A percentile compares a stretch with the other conserved stretches of the same genome.
Conservation (phyloP, 352 stramenopile species). For the Chrysophaeum taylorii region DNA sequence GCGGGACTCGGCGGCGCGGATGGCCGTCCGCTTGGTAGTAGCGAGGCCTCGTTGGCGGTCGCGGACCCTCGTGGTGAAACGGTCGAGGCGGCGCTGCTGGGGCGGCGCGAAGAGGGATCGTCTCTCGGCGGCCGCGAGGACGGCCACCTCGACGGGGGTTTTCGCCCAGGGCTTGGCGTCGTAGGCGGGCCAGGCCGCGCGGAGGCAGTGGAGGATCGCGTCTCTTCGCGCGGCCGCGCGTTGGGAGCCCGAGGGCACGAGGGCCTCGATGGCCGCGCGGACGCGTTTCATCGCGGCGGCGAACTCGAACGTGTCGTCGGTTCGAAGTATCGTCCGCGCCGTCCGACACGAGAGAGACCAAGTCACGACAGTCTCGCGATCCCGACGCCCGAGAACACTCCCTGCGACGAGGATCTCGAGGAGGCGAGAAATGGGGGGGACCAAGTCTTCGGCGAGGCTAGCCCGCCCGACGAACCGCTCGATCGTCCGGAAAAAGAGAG, state of each 20-base stretch:
- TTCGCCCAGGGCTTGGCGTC: constrained; percentile 5
- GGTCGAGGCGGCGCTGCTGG: constrained; percentile 2
- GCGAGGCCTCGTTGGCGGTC: neutral
- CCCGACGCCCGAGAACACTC: neutral
- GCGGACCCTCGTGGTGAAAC: neutral
- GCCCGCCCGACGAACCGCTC: neutral
- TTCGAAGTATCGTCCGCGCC: neutral
- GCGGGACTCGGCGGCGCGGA: neutral
- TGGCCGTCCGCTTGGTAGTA: neutral
- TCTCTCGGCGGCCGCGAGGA: neutral
- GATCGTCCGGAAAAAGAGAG: neutral
- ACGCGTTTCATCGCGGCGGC: neutral
- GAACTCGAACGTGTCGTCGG: constrained; percentile 13
- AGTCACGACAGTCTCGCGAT: neutral
- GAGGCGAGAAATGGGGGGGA: neutral
- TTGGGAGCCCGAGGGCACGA: neutral
- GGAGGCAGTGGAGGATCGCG: constrained; percentile 10
- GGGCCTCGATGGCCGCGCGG: neutral
- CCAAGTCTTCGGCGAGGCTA: neutral
- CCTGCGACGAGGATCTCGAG: neutral
- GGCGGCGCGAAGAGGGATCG: neutral
- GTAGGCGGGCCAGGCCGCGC: neutral
- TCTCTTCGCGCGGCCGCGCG: neutral
- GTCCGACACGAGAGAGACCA: neutral
- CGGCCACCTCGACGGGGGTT: neutral